Evolutionary conservation across 805 yeast genomes (phyloP), one percentile per base, ranked within the genome.

Genomic region (Debaryomyces castellii): DNA sequence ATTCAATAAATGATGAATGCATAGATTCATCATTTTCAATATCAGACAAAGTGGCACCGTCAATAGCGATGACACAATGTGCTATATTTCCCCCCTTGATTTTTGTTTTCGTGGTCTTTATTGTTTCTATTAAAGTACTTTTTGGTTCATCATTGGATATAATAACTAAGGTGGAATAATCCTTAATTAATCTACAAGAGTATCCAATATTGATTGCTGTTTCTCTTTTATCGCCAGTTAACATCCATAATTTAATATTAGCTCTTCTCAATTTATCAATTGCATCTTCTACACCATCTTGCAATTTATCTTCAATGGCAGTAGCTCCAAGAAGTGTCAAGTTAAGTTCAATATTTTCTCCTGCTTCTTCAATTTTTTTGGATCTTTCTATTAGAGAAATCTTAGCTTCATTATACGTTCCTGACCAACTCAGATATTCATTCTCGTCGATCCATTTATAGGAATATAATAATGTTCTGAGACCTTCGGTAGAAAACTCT

Each of bases 191-290:
- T 28, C 89, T 83, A 64, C 99, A 94, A 5, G 99, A 87, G 58
- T 91, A 88, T 0, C 98, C 99, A 64, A 94, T 92, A 59, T 90
- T 94, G 49, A 94, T 90, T 1, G 99, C 99, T 0, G 99, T 94
- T 65, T 94, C 99, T 48, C 97, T 75, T 61, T 95, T 95, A 63
- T 94, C 99, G 38, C 99, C 99, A 0, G 99, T 94, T 40, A 94
- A 72, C 97, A 94, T 94, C 99, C 99, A 94, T 74, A 94, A 68
- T 58, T 85, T 89, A 46, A 94, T 89, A 2, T 96, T 96, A 0
- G 99, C 98, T 51, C 95, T 76, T 55, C 96, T 80, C 41, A 94
- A 75, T 58, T 89, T 90, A 47, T 89, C 97, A 51, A 94, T 91
- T 0, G 98, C 81, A 44, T 91, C 96, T 18, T 97, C 86, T 5